A percentile compares a stretch with the other conserved stretches of the same genome.
These are phyloP conservation scores for Saccharomyces mikatae DNA, from an alignment of 805 yeast species.

Conservation along the genomic window DNA sequence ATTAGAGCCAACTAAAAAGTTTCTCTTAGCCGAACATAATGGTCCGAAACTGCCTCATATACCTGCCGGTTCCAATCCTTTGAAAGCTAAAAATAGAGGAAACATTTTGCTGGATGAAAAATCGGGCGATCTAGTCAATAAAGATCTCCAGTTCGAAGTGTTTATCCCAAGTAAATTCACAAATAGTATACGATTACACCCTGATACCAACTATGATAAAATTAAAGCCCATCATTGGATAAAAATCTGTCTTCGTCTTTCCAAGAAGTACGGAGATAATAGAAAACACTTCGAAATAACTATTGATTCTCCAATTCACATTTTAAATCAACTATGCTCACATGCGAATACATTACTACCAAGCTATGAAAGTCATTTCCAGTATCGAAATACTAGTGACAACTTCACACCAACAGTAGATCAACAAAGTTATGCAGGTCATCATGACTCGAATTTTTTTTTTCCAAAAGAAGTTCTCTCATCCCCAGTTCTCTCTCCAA, in stretches of 20 bases:
- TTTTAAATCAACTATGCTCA: conserved; percentile 66
- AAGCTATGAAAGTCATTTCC: conserved; percentile 41
- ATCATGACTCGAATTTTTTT: conserved; percentile 31
- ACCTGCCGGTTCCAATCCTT: conserved; percentile 22
- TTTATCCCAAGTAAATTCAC: conserved; percentile 64
- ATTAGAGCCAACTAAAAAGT: conserved; percentile 77
- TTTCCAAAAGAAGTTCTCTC: conserved; percentile 31
- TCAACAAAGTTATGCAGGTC: conserved; percentile 4
- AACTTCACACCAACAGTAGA: background rate
- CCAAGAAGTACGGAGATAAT: conserved; percentile 51
- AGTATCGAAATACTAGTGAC: conserved; percentile 1
- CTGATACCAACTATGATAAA: conserved; percentile 71
- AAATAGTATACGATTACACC: conserved; percentile 54
- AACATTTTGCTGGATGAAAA: conserved; percentile 34
- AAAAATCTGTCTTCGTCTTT: conserved; percentile 73
- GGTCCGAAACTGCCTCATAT: conserved; percentile 37
- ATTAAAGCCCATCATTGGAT: conserved; percentile 92
- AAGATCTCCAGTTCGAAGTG: conserved; percentile 76
- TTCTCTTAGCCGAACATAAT: conserved; percentile 68
- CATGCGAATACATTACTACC: conserved; percentile 73
- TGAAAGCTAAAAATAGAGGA: conserved; percentile 31
- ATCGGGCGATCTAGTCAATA: conserved; percentile 52
- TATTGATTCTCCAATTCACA: conserved; percentile 86
- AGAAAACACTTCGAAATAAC: conserved; percentile 85
- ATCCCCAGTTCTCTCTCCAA: conserved; percentile 48